Conservation (phyloP, 208 protist species). For the Leptomonas seymouri region DNA sequence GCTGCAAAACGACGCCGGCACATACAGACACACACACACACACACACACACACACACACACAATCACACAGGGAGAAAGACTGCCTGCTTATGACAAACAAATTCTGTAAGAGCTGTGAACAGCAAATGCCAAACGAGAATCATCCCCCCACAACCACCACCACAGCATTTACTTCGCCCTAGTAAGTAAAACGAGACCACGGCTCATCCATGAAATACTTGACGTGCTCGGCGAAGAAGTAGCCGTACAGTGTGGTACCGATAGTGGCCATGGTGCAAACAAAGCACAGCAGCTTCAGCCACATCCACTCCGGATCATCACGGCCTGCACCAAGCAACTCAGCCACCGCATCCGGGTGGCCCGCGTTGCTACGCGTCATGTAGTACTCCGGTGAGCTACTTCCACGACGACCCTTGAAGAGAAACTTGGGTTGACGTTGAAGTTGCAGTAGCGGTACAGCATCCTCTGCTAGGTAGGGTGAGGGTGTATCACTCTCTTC, state of each 20-base stretch:
- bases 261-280: conserved; percentile 72
- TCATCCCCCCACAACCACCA: too few species aligned
- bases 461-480: neutral
- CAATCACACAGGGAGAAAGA: too few species aligned
- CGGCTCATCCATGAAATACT: conserved; percentile 89
- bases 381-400: conserved; percentile 61
- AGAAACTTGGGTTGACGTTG: conserved; percentile 34
- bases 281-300: conserved; percentile 80
- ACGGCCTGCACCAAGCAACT: conserved; percentile 45
- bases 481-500: conserved; percentile 4
- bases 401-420: conserved; percentile 53
- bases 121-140: neutral
- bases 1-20: too few species aligned
- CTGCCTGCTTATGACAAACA: neutral
- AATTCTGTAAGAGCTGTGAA: neutral
- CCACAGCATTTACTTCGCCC: neutral
- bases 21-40: too few species aligned
- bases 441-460: neutral
- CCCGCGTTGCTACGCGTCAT: conserved; percentile 44
- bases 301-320: conserved; percentile 87
- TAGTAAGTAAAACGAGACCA: conserved; percentile 68
- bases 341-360: conserved; percentile 67
- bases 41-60: too few species aligned
- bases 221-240: conserved; percentile 78
- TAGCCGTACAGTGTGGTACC: conserved; percentile 71